A percentile compares a stretch with the other conserved stretches of the same genome.
Evolutionary conservation across 2,329 filamentous ascomycete genomes (phyloP).

Genomic region (Zymoseptoria passerinii): DNA sequence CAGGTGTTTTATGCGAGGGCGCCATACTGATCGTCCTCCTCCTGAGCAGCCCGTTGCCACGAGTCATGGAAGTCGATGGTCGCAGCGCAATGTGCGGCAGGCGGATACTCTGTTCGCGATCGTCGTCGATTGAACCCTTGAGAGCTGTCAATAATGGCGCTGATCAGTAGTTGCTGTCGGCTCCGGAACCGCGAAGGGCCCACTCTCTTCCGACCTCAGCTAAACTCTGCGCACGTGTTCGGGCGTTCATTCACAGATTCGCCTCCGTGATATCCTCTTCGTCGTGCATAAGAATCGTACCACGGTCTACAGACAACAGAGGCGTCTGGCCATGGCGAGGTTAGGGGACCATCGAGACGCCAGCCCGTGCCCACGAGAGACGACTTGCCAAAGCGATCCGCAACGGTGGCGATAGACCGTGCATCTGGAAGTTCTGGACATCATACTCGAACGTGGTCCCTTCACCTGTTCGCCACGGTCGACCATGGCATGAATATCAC

Average conservation of each 20-base stretch:
- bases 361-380: background rate
- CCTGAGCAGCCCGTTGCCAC: background rate
- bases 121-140: background rate
- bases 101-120: background rate
- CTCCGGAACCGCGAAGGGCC: background rate
- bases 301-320: background rate
- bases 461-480: no score
- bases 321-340: background rate
- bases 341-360: background rate
- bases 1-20: background rate
- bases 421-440: no score
- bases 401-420: background rate
- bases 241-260: background rate
- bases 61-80: background rate
- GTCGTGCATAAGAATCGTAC: background rate
- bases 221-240: background rate
- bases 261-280: no score
- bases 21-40: background rate
- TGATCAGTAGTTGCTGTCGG: background rate
- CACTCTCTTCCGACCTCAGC: background rate
- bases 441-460: no score
- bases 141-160: background rate
- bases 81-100: background rate
- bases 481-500: no score
- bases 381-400: background rate